Conservation (phyloP, 805 yeast species). For the Kodamaea lidongshanica region DNA sequence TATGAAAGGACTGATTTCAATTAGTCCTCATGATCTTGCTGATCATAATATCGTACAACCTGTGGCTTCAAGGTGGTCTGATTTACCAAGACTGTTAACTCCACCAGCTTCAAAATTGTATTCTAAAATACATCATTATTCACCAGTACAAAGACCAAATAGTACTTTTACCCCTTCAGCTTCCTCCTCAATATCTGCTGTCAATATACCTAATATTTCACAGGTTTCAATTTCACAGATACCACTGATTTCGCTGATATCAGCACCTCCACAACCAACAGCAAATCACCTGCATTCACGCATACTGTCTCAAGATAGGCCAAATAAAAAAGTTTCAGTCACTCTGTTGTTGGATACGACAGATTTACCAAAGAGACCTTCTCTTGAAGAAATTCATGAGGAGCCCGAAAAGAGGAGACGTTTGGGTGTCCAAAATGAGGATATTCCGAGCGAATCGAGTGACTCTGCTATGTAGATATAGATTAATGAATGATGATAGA, state of each 20-base stretch:
- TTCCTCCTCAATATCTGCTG: too few species aligned
- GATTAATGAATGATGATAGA: too few species aligned
- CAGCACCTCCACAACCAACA: constrained; percentile 9
- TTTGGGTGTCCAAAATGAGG: neutral
- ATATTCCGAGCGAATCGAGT: too few species aligned
- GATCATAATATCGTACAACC: constrained; percentile 1
- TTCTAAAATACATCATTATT: constrained; percentile 1
- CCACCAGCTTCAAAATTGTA: constrained; percentile 1
- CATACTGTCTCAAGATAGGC: constrained; percentile 7
- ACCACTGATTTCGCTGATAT: constrained; percentile 7
- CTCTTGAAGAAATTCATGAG: constrained; percentile 5
- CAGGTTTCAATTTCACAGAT: constrained; percentile 6
- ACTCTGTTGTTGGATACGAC: constrained; percentile 17
- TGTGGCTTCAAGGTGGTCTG: constrained; percentile 1
- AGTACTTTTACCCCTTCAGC: constrained; percentile 11
- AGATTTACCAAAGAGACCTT: constrained; percentile 3
- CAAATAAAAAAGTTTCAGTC: constrained; percentile 18
- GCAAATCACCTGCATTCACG: constrained; percentile 16
- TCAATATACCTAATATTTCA: constrained; percentile 7
- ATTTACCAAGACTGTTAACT: constrained; percentile 3
- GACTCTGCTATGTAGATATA: too few species aligned
- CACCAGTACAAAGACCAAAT: constrained; percentile 1
- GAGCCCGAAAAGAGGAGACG: constrained; percentile 6
- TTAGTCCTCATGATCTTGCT: constrained; percentile 16
- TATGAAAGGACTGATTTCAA: constrained; percentile 4